These are phyloP conservation scores for Mycena indigotica DNA, from an alignment of 768 basidiomycete genomes.

Conservation along the genomic window DNA sequence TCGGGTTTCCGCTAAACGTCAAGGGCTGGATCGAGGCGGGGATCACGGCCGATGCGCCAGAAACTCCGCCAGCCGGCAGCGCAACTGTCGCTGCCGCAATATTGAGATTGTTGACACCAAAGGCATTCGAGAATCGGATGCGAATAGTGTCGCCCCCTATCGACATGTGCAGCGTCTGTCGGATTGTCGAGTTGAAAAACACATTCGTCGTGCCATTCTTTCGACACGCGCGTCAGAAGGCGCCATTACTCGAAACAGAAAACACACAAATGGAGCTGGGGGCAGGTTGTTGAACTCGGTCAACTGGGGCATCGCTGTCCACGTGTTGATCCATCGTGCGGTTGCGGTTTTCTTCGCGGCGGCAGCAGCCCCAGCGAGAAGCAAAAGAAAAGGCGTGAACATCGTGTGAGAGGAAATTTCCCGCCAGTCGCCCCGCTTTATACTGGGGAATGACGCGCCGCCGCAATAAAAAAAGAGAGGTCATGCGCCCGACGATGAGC, in stretches of 20 bases:
- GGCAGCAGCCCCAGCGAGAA: background rate
- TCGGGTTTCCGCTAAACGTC: conserved; percentile 47
- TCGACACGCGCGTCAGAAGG: conserved; percentile 4
- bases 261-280: conserved; percentile 33
- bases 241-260: background rate
- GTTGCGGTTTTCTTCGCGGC: conserved; percentile 1
- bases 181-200: conserved; percentile 49
- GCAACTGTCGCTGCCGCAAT: conserved; percentile 50
- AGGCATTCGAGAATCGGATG: conserved; percentile 51
- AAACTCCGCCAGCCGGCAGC: conserved; percentile 37
- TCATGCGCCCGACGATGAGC: background rate
- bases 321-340: conserved; percentile 37
- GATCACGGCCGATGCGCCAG: conserved; percentile 41
- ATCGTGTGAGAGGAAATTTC: background rate
- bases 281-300: conserved; percentile 41
- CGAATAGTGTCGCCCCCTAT: conserved; percentile 43
- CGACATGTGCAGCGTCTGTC: conserved; percentile 51
- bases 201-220: conserved; percentile 33
- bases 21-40: conserved; percentile 36
- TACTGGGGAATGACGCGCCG: background rate
- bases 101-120: conserved; percentile 43
- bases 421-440: background rate
- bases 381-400: background rate
- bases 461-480: background rate
- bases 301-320: conserved; percentile 45